Percentiles rank a stretch among this genome's conserved stretches.
phyloP scores from a whole-genome alignment of 202 grass and related monocot genomes.

The Elaeis oleifera region DNA sequence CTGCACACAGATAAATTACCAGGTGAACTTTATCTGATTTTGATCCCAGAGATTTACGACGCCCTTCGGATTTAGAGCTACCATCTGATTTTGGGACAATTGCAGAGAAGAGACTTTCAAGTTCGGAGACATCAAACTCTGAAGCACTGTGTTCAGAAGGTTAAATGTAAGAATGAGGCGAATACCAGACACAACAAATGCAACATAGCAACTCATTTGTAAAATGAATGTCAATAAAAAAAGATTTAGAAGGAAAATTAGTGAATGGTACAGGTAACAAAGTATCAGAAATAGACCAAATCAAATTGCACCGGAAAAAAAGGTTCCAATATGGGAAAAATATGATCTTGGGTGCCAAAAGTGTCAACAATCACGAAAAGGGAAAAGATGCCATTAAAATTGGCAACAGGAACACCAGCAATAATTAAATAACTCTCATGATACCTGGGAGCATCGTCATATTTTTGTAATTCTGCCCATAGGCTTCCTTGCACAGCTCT shows the following conservation, averaged over 20 bases:
- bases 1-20: slow-evolving; percentile 29
- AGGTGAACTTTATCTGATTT: slow-evolving; percentile 97
- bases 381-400: too few species aligned
- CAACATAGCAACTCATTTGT: not conserved
- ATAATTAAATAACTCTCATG: not conserved
- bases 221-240: too few species aligned
- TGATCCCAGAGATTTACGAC: slow-evolving; percentile 89
- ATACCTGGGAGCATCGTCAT: slow-evolving; percentile 68
- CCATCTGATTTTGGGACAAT: slow-evolving; percentile 57
- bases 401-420: too few species aligned
- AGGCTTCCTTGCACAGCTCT: slow-evolving; percentile 90
- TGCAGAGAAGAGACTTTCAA: slow-evolving; percentile 82
- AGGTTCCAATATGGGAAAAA: not conserved
- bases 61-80: slow-evolving; percentile 61
- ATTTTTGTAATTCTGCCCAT: slow-evolving; percentile 89
- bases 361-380: too few species aligned
- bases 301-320: slow-evolving; percentile 1
- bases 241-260: too few species aligned
- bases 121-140: slow-evolving; percentile 89
- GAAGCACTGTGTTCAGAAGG: slow-evolving; percentile 54
- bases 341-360: too few species aligned
- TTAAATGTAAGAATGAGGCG: slow-evolving; percentile 17
- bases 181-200: slow-evolving; percentile 1
- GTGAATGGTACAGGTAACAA: too few species aligned
- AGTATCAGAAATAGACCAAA: too few species aligned